phyloP scores from a whole-genome alignment of 2,329 filamentous ascomycete genomes.

The Exophiala oligosperma region DNA sequence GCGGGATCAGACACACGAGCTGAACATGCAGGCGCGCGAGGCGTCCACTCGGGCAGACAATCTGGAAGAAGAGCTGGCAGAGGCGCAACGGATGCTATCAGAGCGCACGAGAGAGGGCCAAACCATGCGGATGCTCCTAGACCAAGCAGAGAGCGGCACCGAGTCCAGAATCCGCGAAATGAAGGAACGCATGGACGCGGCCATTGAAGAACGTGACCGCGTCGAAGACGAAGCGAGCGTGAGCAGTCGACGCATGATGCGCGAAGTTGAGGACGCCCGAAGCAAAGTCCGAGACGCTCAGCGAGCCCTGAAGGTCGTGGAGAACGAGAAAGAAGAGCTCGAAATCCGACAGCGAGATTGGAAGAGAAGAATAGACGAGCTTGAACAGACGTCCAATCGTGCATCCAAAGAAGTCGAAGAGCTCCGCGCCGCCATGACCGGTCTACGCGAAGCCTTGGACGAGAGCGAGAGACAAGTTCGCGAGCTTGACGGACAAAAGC shows the following conservation, averaged over 20 bases:
- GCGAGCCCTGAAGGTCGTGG: conserved; percentile 68
- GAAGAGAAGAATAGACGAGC: conserved; percentile 70
- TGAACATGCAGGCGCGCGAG: conserved; percentile 90
- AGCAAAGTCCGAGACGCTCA: conserved; percentile 78
- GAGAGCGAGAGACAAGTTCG: conserved; percentile 81
- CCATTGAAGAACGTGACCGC: conserved; percentile 89
- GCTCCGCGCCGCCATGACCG: conserved; percentile 71
- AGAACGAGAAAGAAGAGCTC: conserved; percentile 75
- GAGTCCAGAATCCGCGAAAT: conserved; percentile 84
- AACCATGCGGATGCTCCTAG: conserved; percentile 86
- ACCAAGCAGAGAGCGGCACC: conserved; percentile 80
- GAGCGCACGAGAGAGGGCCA: conserved; percentile 91
- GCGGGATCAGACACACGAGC: conserved; percentile 87
- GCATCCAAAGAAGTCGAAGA: conserved; percentile 73
- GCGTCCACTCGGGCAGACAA: conserved; percentile 77
- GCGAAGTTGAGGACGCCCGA: conserved; percentile 86
- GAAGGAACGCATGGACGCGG: conserved; percentile 81
- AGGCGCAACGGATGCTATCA: conserved; percentile 80
- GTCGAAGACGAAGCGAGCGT: conserved; percentile 87
- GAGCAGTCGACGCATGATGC: conserved; percentile 70
- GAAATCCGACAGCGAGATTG: conserved; percentile 73
- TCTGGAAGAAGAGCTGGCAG: conserved; percentile 86
- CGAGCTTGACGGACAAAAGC: conserved; percentile 79
- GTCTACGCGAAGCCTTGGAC: conserved; percentile 78
- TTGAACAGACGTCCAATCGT: conserved; percentile 69